Base-by-base conservation (phyloP, 495 filamentous ascomycete species). In the Daldinia loculata region DNA sequence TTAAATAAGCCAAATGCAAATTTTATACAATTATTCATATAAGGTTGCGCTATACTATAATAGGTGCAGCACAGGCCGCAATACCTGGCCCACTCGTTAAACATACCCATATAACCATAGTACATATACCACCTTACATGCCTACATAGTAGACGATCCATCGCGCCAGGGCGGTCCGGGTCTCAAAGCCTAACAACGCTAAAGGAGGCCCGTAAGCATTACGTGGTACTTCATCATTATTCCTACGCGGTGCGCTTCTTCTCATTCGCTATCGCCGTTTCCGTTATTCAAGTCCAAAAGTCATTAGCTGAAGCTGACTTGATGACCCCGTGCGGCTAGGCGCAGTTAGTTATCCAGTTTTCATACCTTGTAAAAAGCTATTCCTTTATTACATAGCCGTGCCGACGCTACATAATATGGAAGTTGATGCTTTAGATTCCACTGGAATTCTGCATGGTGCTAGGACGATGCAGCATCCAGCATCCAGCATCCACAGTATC, bases 311-410 rank as follows among this genome's bases (percentile, higher is more conserved):
- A 66, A 72, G 48, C 50, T 34, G 66, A 64, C 43, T 53, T 57
- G 29, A 17, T 29, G 56, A 62, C 61, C 52, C 64, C 39, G 61
- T 69, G 70, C 66, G 70, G 70, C 70, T 73, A 73, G 66, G 66
- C 70, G 61, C 70, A 73, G 70, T 58, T 66, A 73, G 70, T 58
- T 66, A 73, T 73, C 61, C 61, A 66, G 43, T 69, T 69, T 65
- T 73, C 26, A 36, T 58, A 50, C 62, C 56, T 59, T 63, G 52
- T 56, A 45, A 66, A 41, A 43, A 45, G 27, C 58, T 41, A 62
- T 53, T 61, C 69, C 36, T 63, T 52, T 24, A 61, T 50, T 50
- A 32, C 30, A 22, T 48, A 48, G 43, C 43, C 43, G 43, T 48
- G 17, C 43, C 43, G 43, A 48, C 43, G 43, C 43, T 48, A 45